Evolutionary conservation across 129 eudicot species (phyloP), one percentile per base, ranked within the genome.

Genomic region (Centaurea solstitialis): DNA sequence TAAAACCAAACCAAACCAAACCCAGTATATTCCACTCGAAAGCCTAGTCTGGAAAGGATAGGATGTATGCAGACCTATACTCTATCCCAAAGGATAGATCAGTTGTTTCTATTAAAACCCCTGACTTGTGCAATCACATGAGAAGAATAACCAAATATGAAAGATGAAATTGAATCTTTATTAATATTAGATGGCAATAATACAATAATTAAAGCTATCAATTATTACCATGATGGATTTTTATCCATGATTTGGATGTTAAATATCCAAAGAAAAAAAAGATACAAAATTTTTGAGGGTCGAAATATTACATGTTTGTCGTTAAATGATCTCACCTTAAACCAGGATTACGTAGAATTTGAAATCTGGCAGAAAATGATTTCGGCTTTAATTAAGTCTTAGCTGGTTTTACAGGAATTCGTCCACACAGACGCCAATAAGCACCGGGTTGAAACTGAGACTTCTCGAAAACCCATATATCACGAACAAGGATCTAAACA

Each of bases 401-500:
- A 70, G 76, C 86, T 65, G 80, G 72, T 70, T 75, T 81, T 9
- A 78, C 76, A 26, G 84, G 65, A 76, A 90, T 92, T 81, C 97
- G 85, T 76, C 97, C 98, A 86, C 98, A 94, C 3, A 94, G 96
- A 70, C 97, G 94, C 98, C 98, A 94, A 85, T 76, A 92, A 0
- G 97, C 82, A 78, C 91, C 96, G 2, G 88, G 83, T 76, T 94
- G 98, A 86, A 90, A 94, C 50, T 89, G 91, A 17, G 98, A 94
- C 79, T 92, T 94, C 86, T 94, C 98, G 43, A 94, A 94, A 59
- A 94, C 98, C 98, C 98, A 94, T 76, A 92, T 90, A 78, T 94
- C 98, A 33, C 97, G 93, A 43, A 94, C 98, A 64, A 86, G 91
- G 23, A 94, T 87, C 98, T 94, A 85, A 33, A 66, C 72, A 71